Percentiles rank a stretch among this genome's conserved stretches.
phyloP scores from a whole-genome alignment of 257 asterid species.

The Solanum tacnaense region DNA sequence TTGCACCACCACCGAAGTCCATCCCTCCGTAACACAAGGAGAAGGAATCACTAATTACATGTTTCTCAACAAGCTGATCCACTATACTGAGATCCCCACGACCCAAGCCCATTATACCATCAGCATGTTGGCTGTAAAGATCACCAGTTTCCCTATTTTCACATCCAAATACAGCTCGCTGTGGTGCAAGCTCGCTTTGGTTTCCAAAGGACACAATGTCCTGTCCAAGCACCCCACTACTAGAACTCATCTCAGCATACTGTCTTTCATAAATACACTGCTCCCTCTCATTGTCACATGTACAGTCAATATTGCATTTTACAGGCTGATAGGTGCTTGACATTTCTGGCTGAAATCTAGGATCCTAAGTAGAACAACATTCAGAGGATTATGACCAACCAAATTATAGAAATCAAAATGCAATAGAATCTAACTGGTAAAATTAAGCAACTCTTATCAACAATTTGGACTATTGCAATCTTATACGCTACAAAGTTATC shows the following conservation, averaged over 20 bases:
- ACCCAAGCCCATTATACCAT: constrained; percentile 97
- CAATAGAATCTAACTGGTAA: not conserved
- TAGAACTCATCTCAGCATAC: constrained; percentile 98
- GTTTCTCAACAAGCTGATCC: constrained; percentile 91
- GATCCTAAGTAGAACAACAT: constrained; percentile 43
- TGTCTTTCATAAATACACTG: constrained; percentile 80
- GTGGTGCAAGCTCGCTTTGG: constrained; percentile 77
- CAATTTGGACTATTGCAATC: not conserved
- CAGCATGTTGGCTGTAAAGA: constrained; percentile 95
- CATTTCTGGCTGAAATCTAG: constrained; percentile 73
- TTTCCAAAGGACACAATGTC: constrained; percentile 91
- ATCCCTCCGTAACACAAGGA: constrained; percentile 97
- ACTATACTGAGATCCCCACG: constrained; percentile 98
- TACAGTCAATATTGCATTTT: constrained; percentile 80
- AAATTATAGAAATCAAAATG: not conserved
- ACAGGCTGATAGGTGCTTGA: constrained; percentile 76
- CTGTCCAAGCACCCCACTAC: constrained; percentile 91
- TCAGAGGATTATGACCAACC: not conserved
- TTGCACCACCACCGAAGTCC: constrained; percentile 98
- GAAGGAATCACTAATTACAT: constrained; percentile 80
- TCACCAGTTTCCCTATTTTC: constrained; percentile 96
- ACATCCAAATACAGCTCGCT: constrained; percentile 91
- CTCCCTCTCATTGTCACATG: constrained; percentile 63
- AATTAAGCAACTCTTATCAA: not conserved
- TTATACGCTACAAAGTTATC: not conserved